Evolutionary conservation across 495 filamentous ascomycete species (phyloP).

Genomic region (Penicillium canariense): DNA sequence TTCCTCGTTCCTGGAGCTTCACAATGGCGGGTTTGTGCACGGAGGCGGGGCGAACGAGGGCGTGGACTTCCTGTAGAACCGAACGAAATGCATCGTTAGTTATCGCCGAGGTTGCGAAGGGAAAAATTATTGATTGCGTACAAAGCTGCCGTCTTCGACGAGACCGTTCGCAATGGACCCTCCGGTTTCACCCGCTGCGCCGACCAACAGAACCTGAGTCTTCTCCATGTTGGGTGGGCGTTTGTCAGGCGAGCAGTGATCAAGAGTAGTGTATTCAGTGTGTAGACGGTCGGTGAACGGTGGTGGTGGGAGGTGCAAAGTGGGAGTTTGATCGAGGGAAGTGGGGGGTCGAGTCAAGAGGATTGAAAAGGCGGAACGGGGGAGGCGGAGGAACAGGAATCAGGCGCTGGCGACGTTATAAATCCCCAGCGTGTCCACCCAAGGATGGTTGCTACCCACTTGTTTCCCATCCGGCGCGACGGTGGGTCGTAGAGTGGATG

Average conservation of each 20-base stretch:
- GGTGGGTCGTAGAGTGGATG: constrained; percentile 42
- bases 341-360: constrained; percentile 5
- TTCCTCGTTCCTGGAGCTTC: constrained; percentile 43
- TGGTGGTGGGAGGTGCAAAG: constrained; percentile 5
- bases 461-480: constrained; percentile 33
- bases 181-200: constrained; percentile 49
- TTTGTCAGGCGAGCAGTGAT: background rate
- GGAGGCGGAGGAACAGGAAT: constrained; percentile 14
- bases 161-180: constrained; percentile 48
- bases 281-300: constrained; percentile 6
- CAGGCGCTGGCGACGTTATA: constrained; percentile 34
- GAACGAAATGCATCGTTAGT: constrained; percentile 6
- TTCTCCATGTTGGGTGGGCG: constrained; percentile 35
- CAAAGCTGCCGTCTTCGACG: constrained; percentile 41
- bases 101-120: background rate
- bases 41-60: constrained; percentile 49
- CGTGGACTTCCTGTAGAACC: constrained; percentile 44
- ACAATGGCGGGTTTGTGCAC: constrained; percentile 45
- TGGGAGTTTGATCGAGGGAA: constrained; percentile 7
- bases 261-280: background rate
- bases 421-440: constrained; percentile 33
- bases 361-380: constrained; percentile 12
- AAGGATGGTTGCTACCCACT: constrained; percentile 37
- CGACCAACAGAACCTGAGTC: constrained; percentile 47
- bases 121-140: constrained; percentile 20